phyloP scores from a whole-genome alignment of 345 rosid genomes.

The Limnanthes douglasii region DNA sequence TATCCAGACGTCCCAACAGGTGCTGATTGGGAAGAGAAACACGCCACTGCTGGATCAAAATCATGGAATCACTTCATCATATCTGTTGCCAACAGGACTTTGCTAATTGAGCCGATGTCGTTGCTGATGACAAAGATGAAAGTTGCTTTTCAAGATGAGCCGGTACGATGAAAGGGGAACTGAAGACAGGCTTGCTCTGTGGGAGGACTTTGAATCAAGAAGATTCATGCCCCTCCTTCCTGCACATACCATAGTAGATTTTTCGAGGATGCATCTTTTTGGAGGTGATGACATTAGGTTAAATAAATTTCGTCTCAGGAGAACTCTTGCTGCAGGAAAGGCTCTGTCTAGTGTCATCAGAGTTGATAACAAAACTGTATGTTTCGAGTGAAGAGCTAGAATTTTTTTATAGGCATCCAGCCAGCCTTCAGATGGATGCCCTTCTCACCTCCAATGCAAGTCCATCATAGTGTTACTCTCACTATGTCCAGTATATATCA shows the following conservation, averaged over 20 bases:
- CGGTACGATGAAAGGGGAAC: slow-evolving; percentile 85
- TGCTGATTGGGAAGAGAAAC: slow-evolving; percentile 57
- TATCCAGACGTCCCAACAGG: slow-evolving; percentile 61
- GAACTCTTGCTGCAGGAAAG: slow-evolving; percentile 85
- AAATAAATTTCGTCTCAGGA: slow-evolving; percentile 45
- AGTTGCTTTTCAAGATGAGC: slow-evolving; percentile 80
- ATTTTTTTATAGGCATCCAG: slow-evolving; percentile 57
- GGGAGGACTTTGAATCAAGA: slow-evolving; percentile 89
- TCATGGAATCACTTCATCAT: slow-evolving; percentile 61
- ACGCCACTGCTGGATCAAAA: slow-evolving; percentile 30
- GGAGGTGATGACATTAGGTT: slow-evolving; percentile 52
- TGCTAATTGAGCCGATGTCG: slow-evolving; percentile 26
- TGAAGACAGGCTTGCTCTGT: slow-evolving; percentile 72
- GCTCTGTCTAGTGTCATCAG: slow-evolving; percentile 40
- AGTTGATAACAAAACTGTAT: slow-evolving; percentile 42
- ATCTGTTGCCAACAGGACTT: slow-evolving; percentile 54
- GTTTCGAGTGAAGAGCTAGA: slow-evolving; percentile 50
- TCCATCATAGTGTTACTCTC: no score
- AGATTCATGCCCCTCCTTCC: slow-evolving; percentile 83
- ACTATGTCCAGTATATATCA: no score
- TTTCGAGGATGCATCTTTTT: slow-evolving; percentile 57
- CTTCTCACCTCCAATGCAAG: slow-evolving; percentile 4
- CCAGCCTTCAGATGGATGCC: slow-evolving; percentile 18
- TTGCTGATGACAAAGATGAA: slow-evolving; percentile 64
- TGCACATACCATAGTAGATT: slow-evolving; percentile 75